Base-by-base conservation (phyloP, 352 stramenopile genomes). In the Pythium folliculosum region DNA sequence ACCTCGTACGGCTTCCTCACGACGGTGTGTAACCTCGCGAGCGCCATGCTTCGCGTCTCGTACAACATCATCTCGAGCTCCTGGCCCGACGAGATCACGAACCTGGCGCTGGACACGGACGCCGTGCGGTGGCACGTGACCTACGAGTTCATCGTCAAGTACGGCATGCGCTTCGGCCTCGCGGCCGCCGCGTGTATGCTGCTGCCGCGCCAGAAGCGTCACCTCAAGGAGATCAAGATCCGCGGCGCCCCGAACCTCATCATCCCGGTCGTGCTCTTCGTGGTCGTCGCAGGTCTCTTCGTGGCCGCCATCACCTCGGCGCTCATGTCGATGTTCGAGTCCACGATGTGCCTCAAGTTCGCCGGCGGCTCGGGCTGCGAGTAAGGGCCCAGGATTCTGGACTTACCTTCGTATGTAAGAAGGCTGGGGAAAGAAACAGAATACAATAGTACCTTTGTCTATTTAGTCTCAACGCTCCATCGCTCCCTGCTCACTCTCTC, bases 141-240 rank as follows among this genome's bases (percentile, higher is more conserved):
- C 0, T 68, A 66, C 48, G 54, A 73, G 61, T 58, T 63, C 32
- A 62, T 73, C 32, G n/a, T 60, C 67, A 70, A 74, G 51, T 69
- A 71, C 40, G 54, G 62, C 35, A 38, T 51, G 7, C 68, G 63
- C 5, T 55, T 75, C 25, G 35, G 6, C 5, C 45, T 75, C 14
- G 38, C 50, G 43, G 19, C 56, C 32, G 14, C 67, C 19, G 60
- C 55, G 5, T 60, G 66, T 35, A 32, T 14, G 1, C 19, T 71
- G 4, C 16, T 75, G n/a, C 69, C 69, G 19, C 62, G 69, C 14
- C 69, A 75, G 54, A 75, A 75, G 53, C 69, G 69, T 19, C 69
- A 75, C 37, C 37, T 65, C 19, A 67, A 68, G 27, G 69, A 75
- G 58, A 64, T 67, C 63, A 70, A 71, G 62, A 63, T 75, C 32